Conservation (phyloP, 805 yeast species). For the Jamesozyma lodderae region DNA sequence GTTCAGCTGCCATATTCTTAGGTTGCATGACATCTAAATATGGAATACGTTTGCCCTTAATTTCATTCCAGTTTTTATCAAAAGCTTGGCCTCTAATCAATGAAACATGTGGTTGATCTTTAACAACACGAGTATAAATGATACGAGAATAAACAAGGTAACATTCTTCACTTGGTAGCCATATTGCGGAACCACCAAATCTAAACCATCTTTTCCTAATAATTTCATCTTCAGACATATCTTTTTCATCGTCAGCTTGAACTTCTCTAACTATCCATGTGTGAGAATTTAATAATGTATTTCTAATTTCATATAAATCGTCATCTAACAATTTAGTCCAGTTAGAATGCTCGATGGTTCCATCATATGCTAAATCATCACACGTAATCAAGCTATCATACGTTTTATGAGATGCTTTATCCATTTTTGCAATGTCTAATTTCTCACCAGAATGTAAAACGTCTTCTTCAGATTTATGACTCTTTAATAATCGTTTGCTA, state of each 20-base stretch:
- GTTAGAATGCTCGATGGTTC: slow-evolving; percentile 2
- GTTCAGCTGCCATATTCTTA: slow-evolving; percentile 21
- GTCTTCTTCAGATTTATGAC: too few species aligned
- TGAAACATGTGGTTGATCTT: slow-evolving; percentile 19
- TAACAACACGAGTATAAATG: not conserved
- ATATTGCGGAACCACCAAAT: slow-evolving; percentile 38
- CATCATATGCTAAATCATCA: slow-evolving; percentile 6
- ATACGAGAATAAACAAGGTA: slow-evolving; percentile 33
- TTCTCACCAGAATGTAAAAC: too few species aligned
- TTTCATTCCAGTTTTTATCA: slow-evolving; percentile 37
- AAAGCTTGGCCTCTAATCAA: slow-evolving; percentile 37
- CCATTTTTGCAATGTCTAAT: not conserved
- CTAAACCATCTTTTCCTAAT: slow-evolving; percentile 28
- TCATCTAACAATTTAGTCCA: not conserved
- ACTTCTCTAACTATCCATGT: slow-evolving; percentile 1
- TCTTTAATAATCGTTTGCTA: too few species aligned
- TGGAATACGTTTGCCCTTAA: slow-evolving; percentile 15
- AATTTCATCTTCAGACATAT: slow-evolving; percentile 4
- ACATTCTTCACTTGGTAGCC: slow-evolving; percentile 42
- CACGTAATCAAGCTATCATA: slow-evolving; percentile 6
- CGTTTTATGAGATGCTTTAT: slow-evolving; percentile 1
- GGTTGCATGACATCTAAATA: slow-evolving; percentile 21
- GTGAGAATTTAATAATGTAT: not conserved
- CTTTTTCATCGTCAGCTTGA: not conserved
- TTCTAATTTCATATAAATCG: slow-evolving; percentile 5